These are phyloP conservation scores for Camelina laxa DNA, from an alignment of 345 rosid genomes.

Conservation along the genomic window DNA sequence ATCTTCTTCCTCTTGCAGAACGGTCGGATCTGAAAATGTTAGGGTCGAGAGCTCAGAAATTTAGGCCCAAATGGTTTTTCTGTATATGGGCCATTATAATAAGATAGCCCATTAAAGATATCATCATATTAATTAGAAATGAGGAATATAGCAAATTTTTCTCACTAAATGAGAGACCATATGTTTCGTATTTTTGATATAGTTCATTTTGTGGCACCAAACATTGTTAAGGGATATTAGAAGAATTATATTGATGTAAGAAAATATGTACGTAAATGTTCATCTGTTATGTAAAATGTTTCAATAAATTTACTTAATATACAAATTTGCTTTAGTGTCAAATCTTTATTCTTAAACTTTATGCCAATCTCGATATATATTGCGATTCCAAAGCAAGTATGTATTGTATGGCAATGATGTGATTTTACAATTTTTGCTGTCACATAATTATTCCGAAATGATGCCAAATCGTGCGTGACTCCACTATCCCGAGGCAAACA, in stretches of 20 bases:
- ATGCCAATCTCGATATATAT: not conserved
- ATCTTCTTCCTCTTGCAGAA: slow-evolving; percentile 6
- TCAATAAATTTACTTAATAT: not conserved
- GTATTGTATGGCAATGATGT: not conserved
- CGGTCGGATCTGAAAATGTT: slow-evolving; percentile 36
- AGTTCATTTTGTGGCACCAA: not conserved
- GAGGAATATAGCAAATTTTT: not conserved
- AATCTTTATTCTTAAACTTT: not conserved
- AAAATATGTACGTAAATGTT: not conserved
- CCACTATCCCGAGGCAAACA: not conserved
- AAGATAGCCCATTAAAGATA: not conserved
- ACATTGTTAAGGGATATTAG: not conserved
- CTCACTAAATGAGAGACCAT: not conserved
- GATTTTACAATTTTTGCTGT: not conserved
- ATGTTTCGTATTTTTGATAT: not conserved
- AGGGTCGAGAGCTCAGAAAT: not conserved
- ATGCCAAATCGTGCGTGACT: not conserved
- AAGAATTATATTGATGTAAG: not conserved
- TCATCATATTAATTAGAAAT: not conserved
- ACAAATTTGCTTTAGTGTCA: not conserved
- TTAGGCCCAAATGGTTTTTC: slow-evolving; percentile 9
- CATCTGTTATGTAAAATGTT: not conserved
- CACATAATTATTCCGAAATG: not conserved
- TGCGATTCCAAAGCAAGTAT: not conserved
- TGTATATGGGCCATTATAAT: not conserved